phyloP scores from a whole-genome alignment of 2,329 filamentous ascomycete species.

The Alternaria incomplexa region DNA sequence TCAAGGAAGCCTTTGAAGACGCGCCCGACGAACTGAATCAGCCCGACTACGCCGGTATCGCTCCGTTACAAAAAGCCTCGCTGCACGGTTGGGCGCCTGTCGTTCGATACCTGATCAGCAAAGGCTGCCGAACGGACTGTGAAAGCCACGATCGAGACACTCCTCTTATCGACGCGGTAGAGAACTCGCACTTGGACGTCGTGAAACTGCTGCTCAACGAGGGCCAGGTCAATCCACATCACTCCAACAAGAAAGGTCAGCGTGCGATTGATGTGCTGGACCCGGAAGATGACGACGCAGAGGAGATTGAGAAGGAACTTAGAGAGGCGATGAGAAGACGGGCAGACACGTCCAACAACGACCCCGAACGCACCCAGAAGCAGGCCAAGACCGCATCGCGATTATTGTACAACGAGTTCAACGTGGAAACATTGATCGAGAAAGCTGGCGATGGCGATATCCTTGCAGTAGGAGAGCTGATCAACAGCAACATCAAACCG shows the following conservation, averaged over 20 bases:
- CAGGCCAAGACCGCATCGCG: conserved; percentile 49
- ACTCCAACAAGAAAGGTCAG: conserved; percentile 89
- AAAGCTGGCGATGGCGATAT: conserved; percentile 58
- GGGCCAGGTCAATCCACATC: conserved; percentile 83
- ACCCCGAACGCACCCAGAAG: conserved; percentile 31
- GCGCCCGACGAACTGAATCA: conserved; percentile 87
- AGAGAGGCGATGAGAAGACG: conserved; percentile 61
- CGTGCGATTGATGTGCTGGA: conserved; percentile 86
- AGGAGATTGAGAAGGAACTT: conserved; percentile 77
- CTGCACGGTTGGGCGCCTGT: conserved; percentile 86
- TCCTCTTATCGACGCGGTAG: conserved; percentile 92
- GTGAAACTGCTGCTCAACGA: conserved; percentile 83
- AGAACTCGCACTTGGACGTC: conserved; percentile 90
- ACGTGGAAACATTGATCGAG: conserved; percentile 56
- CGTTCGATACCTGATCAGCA: conserved; percentile 82
- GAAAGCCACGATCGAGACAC: conserved; percentile 81
- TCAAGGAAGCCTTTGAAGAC: conserved; percentile 75
- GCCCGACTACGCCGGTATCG: conserved; percentile 94
- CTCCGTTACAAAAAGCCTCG: conserved; percentile 90
- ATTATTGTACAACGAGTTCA: conserved; percentile 58
- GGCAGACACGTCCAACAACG: conserved; percentile 57
- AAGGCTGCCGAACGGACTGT: conserved; percentile 83
- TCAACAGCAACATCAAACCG: conserved; percentile 59
- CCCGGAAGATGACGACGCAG: conserved; percentile 75
- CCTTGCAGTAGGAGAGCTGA: conserved; percentile 56